phyloP scores from a whole-genome alignment of 805 yeast genomes.

The Spencermartinsiella europaea region DNA sequence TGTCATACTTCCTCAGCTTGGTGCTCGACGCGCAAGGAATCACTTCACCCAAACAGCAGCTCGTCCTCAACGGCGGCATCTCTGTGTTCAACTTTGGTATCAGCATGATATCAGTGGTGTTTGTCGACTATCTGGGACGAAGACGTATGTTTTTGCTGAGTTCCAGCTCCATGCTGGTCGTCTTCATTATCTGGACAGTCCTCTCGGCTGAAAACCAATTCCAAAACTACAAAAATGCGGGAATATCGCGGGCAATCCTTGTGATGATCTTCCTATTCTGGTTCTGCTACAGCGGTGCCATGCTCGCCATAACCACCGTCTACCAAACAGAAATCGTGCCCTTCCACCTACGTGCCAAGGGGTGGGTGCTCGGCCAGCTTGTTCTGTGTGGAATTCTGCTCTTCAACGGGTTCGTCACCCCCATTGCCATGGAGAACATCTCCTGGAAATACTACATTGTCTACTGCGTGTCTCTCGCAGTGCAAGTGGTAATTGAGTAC shows the following conservation, averaged over 20 bases:
- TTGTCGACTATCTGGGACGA: slow-evolving; percentile 11
- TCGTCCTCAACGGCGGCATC: slow-evolving; percentile 15
- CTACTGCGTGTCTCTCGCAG: slow-evolving; percentile 21
- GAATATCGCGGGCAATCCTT: slow-evolving; percentile 6
- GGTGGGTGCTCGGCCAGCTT: slow-evolving; percentile 2
- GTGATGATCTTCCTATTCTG: slow-evolving; percentile 11
- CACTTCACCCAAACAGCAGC: slow-evolving; percentile 26
- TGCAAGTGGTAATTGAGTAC: slow-evolving; percentile 28
- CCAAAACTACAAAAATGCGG: slow-evolving; percentile 3
- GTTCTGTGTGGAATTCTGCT: slow-evolving; percentile 9
- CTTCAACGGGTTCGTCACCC: slow-evolving; percentile 29
- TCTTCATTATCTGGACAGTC: slow-evolving; percentile 31
- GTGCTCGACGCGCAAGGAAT: slow-evolving; percentile 54
- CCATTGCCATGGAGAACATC: slow-evolving; percentile 39
- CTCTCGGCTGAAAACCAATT: slow-evolving; percentile 10
- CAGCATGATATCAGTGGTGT: slow-evolving; percentile 7
- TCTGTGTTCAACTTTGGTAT: slow-evolving; percentile 9
- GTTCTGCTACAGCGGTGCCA: slow-evolving; percentile 19
- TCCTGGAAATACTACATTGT: slow-evolving; percentile 44
- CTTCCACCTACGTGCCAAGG: slow-evolving; percentile 16
- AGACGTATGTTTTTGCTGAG: slow-evolving; percentile 11
- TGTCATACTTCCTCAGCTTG: slow-evolving; percentile 41
- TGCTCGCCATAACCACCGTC: slow-evolving; percentile 33
- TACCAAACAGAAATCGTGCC: slow-evolving; percentile 33
- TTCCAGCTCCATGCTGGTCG: slow-evolving; percentile 10